These are phyloP conservation scores for Neonectria punicea DNA, from an alignment of 2,329 filamentous ascomycete genomes.

Conservation along the genomic window DNA sequence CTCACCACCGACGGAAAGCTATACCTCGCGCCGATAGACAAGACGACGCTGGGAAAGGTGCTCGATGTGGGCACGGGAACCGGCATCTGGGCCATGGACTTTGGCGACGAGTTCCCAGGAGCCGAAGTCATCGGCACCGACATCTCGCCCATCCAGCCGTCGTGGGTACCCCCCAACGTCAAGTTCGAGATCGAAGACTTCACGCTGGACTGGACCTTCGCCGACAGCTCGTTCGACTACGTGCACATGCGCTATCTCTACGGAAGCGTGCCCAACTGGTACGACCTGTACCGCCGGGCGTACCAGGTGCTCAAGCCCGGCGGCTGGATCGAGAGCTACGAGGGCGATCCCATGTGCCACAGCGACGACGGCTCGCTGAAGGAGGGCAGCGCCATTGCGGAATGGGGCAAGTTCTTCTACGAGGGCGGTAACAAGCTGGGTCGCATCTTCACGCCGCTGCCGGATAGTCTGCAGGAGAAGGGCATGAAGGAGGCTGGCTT, in stretches of 20 bases:
- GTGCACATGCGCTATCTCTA: slow-evolving; percentile 68
- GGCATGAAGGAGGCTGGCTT: slow-evolving; percentile 32
- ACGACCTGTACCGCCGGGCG: slow-evolving; percentile 60
- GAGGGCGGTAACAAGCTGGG: slow-evolving; percentile 45
- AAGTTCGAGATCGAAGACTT: slow-evolving; percentile 52
- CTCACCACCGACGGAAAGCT: slow-evolving; percentile 30
- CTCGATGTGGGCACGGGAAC: slow-evolving; percentile 34
- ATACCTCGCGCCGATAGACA: slow-evolving; percentile 23
- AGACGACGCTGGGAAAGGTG: slow-evolving; percentile 12
- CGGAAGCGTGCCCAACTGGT: slow-evolving; percentile 67
- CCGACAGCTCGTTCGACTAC: slow-evolving; percentile 60
- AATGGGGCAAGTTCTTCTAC: slow-evolving; percentile 44
- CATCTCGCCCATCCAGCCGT: slow-evolving; percentile 66
- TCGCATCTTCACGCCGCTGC: slow-evolving; percentile 40
- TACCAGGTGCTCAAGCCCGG: slow-evolving; percentile 66
- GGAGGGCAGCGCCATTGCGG: slow-evolving; percentile 37
- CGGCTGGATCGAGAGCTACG: slow-evolving; percentile 53
- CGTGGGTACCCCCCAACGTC: slow-evolving; percentile 59
- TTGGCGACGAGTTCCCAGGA: slow-evolving; percentile 56
- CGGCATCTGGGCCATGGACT: slow-evolving; percentile 60
- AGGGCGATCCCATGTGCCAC: slow-evolving; percentile 38
- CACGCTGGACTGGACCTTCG: slow-evolving; percentile 44
- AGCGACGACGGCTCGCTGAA: slow-evolving; percentile 47
- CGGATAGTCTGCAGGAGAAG: slow-evolving; percentile 29
- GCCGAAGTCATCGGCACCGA: slow-evolving; percentile 62